Evolutionary conservation across 495 filamentous ascomycete species (phyloP).

Genomic region (Platismatia glauca): DNA sequence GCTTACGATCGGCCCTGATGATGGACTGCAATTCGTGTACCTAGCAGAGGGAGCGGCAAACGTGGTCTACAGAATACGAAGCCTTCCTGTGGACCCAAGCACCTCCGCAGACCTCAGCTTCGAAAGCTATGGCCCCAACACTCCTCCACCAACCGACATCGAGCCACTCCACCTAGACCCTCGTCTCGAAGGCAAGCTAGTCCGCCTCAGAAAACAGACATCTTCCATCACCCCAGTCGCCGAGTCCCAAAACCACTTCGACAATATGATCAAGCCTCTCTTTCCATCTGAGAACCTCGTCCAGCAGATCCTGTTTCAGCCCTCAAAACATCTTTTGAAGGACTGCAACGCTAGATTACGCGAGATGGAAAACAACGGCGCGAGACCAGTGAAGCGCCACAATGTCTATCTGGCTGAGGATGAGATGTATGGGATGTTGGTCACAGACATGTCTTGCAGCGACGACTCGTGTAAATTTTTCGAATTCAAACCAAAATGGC

Average conservation of each 20-base stretch:
- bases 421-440: conserved; percentile 56
- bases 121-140: conserved; percentile 20
- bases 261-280: conserved; percentile 47
- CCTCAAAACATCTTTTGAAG: conserved; percentile 38
- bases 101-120: conserved; percentile 13
- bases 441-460: conserved; percentile 68
- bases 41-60: conserved; percentile 66
- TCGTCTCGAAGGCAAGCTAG: conserved; percentile 39
- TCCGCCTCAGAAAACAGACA: conserved; percentile 58
- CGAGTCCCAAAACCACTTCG: conserved; percentile 49
- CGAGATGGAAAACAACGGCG: conserved; percentile 27
- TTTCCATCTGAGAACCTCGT: conserved; percentile 52
- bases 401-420: conserved; percentile 51
- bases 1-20: conserved; percentile 6
- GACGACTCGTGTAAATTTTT: conserved; percentile 34
- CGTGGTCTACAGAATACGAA: conserved; percentile 52
- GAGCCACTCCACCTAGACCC: conserved; percentile 17
- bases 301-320: conserved; percentile 47
- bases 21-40: conserved; percentile 34
- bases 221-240: conserved; percentile 45
- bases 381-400: conserved; percentile 38
- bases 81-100: conserved; percentile 22
- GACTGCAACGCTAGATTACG: conserved; percentile 46
- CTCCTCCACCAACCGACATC: conserved; percentile 25
- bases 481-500: conserved; percentile 96